These are phyloP conservation scores for Aureobasidium sp. DNA, from an alignment of 2,329 filamentous ascomycete genomes.

Conservation along the genomic window DNA sequence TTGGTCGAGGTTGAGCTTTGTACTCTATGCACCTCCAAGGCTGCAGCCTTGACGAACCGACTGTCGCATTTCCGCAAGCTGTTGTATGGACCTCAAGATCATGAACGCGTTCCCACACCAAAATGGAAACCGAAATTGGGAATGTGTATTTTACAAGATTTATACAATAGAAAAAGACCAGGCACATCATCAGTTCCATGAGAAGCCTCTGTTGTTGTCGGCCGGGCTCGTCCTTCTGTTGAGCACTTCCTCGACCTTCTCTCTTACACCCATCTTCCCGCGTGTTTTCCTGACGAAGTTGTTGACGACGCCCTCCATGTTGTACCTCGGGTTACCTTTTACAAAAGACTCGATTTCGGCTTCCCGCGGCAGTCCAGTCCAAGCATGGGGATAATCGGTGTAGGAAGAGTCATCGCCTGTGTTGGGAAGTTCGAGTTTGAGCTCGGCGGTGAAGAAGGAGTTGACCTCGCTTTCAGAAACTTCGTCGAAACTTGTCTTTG, in stretches of 20 bases:
- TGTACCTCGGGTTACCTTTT: conserved; percentile 24
- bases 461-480: conserved; percentile 54
- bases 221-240: conserved; percentile 30
- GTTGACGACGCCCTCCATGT: conserved; percentile 34
- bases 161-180: neutral
- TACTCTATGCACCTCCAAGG: neutral
- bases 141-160: neutral
- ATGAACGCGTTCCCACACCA: neutral
- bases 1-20: neutral
- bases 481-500: conserved; percentile 64
- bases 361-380: conserved; percentile 70
- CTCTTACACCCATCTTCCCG: conserved; percentile 43
- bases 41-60: neutral
- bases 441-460: conserved; percentile 59
- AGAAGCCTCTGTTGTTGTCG: neutral
- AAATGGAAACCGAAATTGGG: neutral
- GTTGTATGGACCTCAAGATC: neutral
- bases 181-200: conserved; percentile 4
- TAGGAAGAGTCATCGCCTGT: conserved; percentile 47
- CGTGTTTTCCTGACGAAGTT: conserved; percentile 35
- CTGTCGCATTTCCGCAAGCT: neutral
- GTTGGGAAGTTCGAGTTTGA: conserved; percentile 55
- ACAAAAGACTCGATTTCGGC: conserved; percentile 46
- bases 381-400: conserved; percentile 63
- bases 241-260: conserved; percentile 60